A percentile compares a stretch with the other conserved stretches of the same genome.
Conservation (phyloP, 2,329 filamentous ascomycete species). For the Arthrobotrys conoides region DNA sequence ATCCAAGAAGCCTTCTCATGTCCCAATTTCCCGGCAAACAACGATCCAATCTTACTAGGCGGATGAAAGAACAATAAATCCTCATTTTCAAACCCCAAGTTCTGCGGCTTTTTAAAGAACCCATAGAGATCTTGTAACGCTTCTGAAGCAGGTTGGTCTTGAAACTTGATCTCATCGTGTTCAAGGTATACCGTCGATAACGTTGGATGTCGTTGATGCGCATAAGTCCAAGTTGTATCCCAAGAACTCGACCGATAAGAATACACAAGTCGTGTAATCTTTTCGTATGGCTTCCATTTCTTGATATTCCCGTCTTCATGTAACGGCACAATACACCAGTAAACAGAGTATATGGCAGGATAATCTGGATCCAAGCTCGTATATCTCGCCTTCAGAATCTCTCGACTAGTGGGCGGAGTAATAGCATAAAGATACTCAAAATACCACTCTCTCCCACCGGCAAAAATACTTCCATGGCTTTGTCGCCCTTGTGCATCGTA, state of each 20-base stretch:
- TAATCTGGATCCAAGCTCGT: constrained; percentile 62
- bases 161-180: constrained; percentile 60
- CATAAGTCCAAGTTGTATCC: constrained; percentile 66
- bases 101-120: constrained; percentile 60
- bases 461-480: constrained; percentile 64
- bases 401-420: constrained; percentile 65
- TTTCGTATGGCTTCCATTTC: constrained; percentile 64
- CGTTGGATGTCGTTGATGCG: constrained; percentile 67
- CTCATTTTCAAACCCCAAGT: constrained; percentile 65
- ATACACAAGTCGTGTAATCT: constrained; percentile 66
- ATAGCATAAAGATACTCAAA: constrained; percentile 67
- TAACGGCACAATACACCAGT: constrained; percentile 65
- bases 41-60: constrained; percentile 44
- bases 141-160: constrained; percentile 45
- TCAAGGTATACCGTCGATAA: constrained; percentile 64
- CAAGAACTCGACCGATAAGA: constrained; percentile 63
- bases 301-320: constrained; percentile 62
- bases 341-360: constrained; percentile 65
- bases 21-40: constrained; percentile 35
- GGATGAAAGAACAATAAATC: constrained; percentile 67
- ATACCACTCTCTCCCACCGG: constrained; percentile 65
- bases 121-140: constrained; percentile 52
- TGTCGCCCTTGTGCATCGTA: constrained; percentile 67
- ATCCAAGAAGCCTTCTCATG: constrained; percentile 25
- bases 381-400: constrained; percentile 65